Evolutionary conservation across 352 stramenopile genomes (phyloP), one percentile per base, ranked within the genome.

Genomic region (Globisporangium acanthophoron): DNA sequence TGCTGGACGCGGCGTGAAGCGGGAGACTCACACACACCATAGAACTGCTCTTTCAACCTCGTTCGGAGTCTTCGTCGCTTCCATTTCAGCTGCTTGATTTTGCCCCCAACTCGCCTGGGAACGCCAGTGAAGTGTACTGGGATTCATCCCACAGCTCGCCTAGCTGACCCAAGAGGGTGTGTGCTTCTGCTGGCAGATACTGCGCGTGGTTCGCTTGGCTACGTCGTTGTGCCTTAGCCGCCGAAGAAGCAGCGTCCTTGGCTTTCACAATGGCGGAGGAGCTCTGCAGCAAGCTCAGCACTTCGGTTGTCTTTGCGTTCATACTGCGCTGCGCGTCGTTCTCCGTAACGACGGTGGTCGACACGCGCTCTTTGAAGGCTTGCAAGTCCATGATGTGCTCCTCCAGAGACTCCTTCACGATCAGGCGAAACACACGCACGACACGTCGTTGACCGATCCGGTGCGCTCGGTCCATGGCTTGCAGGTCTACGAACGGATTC

Each of bases 401-500:
- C 41, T 95, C 85, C 0, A 95, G 59, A 13, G 85, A 80, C 27
- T 73, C 54, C 47, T 89, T 64, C 70, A 87, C 87, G 50, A 95
- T 84, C 24, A 95, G 53, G 9, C 85, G 81, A 54, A 92, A 93
- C 2, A 95, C 83, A 0, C 81, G 79, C 54, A 93, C 84, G 0
- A 72, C 82, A 43, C 69, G 70, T 31, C 66, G 79, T 58, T 95
- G 85, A 0, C 85, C 85, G 41, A 95, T 80, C 6, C 85, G 83
- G 52, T 95, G 85, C 16, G 80, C 83, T 35, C 85, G 73, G 63
- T 95, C 85, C 85, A 96, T 97, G 12, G 88, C 92, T 64, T 98
- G 93, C 44, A 98, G 47, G 66, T 99, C 96, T 37, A 97, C 87
- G 66, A 97, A 96, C 20, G 97, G 97, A 64, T 99, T 99, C 94